phyloP scores from a whole-genome alignment of 352 stramenopile genomes.

The Phytophthora melonis region DNA sequence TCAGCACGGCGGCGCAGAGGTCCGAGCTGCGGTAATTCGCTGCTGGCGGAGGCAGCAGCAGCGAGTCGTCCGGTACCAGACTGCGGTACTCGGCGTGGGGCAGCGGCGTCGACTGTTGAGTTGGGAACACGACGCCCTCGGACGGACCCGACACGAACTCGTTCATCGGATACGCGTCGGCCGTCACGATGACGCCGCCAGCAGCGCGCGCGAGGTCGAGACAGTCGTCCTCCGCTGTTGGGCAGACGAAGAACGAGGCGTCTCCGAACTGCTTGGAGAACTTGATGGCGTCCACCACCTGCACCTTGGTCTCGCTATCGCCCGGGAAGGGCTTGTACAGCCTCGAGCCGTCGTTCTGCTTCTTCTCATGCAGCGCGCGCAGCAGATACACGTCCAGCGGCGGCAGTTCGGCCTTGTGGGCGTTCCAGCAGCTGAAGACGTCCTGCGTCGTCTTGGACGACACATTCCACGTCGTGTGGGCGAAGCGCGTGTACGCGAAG shows the following conservation, averaged over 20 bases:
- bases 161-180: conserved; percentile 72
- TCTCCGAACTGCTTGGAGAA: conserved; percentile 57
- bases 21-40: conserved; percentile 24
- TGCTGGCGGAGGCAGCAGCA: conserved; percentile 22
- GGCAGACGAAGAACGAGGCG: conserved; percentile 60
- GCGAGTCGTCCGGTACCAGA: conserved; percentile 21
- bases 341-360: conserved; percentile 30
- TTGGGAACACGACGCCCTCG: conserved; percentile 31
- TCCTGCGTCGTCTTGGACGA: conserved; percentile 52
- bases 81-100: conserved; percentile 14
- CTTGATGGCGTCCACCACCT: conserved; percentile 28
- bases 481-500: conserved; percentile 48
- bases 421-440: conserved; percentile 55
- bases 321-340: conserved; percentile 32
- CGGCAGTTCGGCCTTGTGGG: conserved; percentile 52
- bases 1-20: conserved; percentile 29
- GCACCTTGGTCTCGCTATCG: conserved; percentile 33
- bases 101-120: conserved; percentile 11
- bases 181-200: conserved; percentile 55
- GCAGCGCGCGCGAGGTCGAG: conserved; percentile 66
- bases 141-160: conserved; percentile 42
- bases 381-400: conserved; percentile 45
- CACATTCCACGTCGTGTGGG: conserved; percentile 58
- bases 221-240: conserved; percentile 69
- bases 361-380: conserved; percentile 21